Percentiles rank a stretch among this genome's conserved stretches.
Evolutionary conservation across 2,329 filamentous ascomycete genomes (phyloP).

Genomic region (Cercospora sojina): DNA sequence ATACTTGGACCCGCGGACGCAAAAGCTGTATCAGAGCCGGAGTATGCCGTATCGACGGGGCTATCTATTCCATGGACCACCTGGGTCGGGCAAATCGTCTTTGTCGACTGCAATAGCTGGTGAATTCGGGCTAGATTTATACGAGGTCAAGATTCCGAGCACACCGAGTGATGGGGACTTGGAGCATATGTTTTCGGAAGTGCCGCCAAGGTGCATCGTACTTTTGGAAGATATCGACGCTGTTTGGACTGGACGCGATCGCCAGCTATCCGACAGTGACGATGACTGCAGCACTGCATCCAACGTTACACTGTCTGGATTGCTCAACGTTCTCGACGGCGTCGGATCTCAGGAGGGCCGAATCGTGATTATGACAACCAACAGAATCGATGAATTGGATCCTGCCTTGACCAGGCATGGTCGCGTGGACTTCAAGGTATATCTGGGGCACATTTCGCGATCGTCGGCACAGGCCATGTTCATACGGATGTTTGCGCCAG

Average conservation of each 20-base stretch:
- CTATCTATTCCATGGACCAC: constrained; percentile 72
- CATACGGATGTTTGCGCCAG: constrained; percentile 30
- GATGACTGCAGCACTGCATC: constrained; percentile 51
- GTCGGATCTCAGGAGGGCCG: constrained; percentile 74
- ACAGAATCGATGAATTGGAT: constrained; percentile 69
- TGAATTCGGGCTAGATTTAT: constrained; percentile 42
- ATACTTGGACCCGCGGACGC: constrained; percentile 67
- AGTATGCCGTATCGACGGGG: constrained; percentile 82
- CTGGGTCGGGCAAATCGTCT: constrained; percentile 32
- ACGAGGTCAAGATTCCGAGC: constrained; percentile 43
- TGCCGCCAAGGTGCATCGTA: constrained; percentile 45
- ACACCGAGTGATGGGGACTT: constrained; percentile 61
- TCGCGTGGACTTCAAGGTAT: constrained; percentile 55
- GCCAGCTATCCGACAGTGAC: constrained; percentile 32
- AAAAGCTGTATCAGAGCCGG: constrained; percentile 74
- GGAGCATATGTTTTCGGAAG: constrained; percentile 41
- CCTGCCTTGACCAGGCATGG: constrained; percentile 70
- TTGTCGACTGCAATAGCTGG: constrained; percentile 42
- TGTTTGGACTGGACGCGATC: constrained; percentile 30
- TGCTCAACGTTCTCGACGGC: constrained; percentile 78
- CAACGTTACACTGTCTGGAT: constrained; percentile 57
- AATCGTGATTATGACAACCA: constrained; percentile 77
- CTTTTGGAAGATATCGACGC: constrained; percentile 47
- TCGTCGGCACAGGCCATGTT: constrained; percentile 29
- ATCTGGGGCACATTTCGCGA: constrained; percentile 28